Base-by-base conservation (phyloP, 495 filamentous ascomycete species). In the Penicillium steckii region DNA sequence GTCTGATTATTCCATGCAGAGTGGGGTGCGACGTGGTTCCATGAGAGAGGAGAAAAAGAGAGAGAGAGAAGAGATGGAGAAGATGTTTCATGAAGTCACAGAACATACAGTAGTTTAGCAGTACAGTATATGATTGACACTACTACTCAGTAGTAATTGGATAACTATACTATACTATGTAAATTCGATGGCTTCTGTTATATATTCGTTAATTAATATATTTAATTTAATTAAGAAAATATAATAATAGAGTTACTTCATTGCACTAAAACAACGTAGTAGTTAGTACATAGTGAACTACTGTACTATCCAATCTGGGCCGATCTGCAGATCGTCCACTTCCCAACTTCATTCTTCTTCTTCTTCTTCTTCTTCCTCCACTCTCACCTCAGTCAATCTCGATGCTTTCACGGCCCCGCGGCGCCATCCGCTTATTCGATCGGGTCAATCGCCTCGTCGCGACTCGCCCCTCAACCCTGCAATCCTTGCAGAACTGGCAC, bases 381-480 rank as follows among this genome's bases (percentile, higher is more conserved):
- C 61, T n/a, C n/a, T n/a, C 10, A 13, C 4, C 18, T 8, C 6
- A 8, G 3, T 7, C 30, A 8, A 13, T 37, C 33, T 54, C 53
- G 48, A 72, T 73, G 71, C 67, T 74, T 40, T 48, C 66, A 69
- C 67, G 69, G 60, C 52, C 66, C 25, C 58, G 49, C 51, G 61
- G 70, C 60, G 60, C 64, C 24, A 50, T 61, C 54, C 66, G 70
- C 60, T 57, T 61, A 18, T 52, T 68, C 22, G 25, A 9, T 23
- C 55, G 57, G 52, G 35, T 60, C 12, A 52, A 30, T 50, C 50
- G 58, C 22, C 47, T 57, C 29, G 43, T 52, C 2, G 15, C 42
- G 18, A 25, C 40, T 38, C 26, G 5, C 26, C 4, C 26, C 10
- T 10, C 4, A 27, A 37, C 33, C 15, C 46, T 47, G 15, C 33